Percentiles rank a stretch among this genome's conserved stretches.
These are phyloP conservation scores for Penicillium argentinense DNA, from an alignment of 495 filamentous ascomycete species.

Conservation along the genomic window DNA sequence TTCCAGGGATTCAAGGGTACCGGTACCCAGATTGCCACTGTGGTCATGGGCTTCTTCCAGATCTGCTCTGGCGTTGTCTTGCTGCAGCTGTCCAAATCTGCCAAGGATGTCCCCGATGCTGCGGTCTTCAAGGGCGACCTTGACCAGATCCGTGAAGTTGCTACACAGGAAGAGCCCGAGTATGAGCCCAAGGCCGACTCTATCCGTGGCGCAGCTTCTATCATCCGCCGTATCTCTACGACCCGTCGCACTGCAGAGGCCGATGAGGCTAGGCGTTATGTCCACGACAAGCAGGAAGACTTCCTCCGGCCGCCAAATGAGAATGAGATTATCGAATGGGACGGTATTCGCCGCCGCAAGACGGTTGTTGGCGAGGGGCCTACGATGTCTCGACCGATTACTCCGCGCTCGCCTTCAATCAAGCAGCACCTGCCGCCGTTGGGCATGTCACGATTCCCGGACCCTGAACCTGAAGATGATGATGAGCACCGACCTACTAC, in stretches of 20 bases:
- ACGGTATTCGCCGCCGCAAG: conserved; percentile 81
- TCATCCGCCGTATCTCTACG: conserved; percentile 79
- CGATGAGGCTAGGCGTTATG: conserved; percentile 75
- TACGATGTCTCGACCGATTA: conserved; percentile 31
- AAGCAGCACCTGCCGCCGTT: conserved; percentile 73
- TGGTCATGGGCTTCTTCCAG: conserved; percentile 89
- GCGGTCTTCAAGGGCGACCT: conserved; percentile 92
- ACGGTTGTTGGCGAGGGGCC: conserved; percentile 61
- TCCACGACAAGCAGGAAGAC: conserved; percentile 73
- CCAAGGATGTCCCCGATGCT: conserved; percentile 93
- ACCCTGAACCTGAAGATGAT: conserved; percentile 60
- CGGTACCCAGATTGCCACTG: conserved; percentile 74
- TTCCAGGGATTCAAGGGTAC: conserved; percentile 95
- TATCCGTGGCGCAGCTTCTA: conserved; percentile 87
- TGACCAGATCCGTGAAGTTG: conserved; percentile 92
- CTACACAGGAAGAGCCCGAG: conserved; percentile 91
- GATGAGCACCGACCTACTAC: conserved; percentile 30
- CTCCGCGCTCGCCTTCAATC: conserved; percentile 33
- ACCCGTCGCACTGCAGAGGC: conserved; percentile 75
- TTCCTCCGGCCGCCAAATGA: conserved; percentile 71
- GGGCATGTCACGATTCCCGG: conserved; percentile 85
- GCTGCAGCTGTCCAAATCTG: conserved; percentile 94
- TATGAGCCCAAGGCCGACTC: conserved; percentile 95
- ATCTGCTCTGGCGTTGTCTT: conserved; percentile 97
- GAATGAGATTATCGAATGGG: conserved; percentile 84